phyloP scores from a whole-genome alignment of 768 basidiomycete species.

The Mycena alexandri region DNA sequence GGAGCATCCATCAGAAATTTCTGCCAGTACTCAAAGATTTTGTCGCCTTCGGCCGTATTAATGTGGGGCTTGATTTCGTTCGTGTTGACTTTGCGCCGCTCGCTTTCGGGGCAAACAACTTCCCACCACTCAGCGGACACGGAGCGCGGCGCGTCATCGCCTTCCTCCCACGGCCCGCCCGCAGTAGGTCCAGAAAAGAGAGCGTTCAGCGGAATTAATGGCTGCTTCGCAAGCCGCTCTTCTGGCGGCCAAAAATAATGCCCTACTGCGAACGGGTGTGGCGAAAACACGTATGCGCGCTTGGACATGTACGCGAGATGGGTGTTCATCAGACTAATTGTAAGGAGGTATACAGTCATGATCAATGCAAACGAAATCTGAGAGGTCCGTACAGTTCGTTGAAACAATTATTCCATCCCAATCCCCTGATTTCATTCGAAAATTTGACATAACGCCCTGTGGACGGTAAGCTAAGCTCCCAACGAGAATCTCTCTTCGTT shows the following conservation, averaged over 20 bases:
- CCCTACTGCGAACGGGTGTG: constrained; percentile 36
- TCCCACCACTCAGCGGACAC: constrained; percentile 43
- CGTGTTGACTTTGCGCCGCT: constrained; percentile 39
- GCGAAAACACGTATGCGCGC: constrained; percentile 47
- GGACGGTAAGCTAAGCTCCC: not conserved
- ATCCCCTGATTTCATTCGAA: constrained; percentile 45
- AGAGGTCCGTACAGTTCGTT: constrained; percentile 54
- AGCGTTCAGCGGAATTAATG: constrained; percentile 44
- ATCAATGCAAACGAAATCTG: too few relatives aligned
- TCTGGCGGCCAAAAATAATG: constrained; percentile 39
- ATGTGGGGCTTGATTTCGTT: constrained; percentile 38
- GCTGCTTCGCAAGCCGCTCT: constrained; percentile 9
- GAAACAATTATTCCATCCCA: constrained; percentile 60
- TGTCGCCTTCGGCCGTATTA: constrained; percentile 23
- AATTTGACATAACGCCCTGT: constrained; percentile 55
- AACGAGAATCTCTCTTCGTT: not conserved
- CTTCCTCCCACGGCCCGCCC: constrained; percentile 40
- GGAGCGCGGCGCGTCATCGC: constrained; percentile 42
- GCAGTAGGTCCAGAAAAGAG: constrained; percentile 43
- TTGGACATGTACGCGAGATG: constrained; percentile 43
- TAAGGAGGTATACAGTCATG: too few relatives aligned
- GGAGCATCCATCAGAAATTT: constrained; percentile 39
- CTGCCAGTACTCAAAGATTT: constrained; percentile 38
- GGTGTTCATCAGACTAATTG: too few relatives aligned
- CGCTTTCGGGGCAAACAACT: constrained; percentile 40